Conservation (phyloP, 352 stramenopile species). For the Globisporangium cederbergense region DNA sequence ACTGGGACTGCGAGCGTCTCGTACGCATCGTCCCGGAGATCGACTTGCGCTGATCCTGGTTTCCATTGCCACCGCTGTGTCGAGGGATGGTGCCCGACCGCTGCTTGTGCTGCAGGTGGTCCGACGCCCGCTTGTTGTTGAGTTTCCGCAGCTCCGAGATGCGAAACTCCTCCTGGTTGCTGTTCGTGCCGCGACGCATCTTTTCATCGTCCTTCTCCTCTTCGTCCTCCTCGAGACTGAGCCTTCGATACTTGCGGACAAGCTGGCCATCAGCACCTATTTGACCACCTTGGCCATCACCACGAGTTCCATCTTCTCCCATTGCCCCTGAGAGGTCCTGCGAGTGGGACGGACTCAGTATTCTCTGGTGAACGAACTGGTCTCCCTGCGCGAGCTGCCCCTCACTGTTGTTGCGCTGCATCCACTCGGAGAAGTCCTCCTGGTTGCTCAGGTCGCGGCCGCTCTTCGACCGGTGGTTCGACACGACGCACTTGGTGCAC, state of each 20-base stretch:
- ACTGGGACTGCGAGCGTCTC: slow-evolving; percentile 39
- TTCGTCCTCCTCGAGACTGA: slow-evolving; percentile 68
- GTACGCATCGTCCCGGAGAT: slow-evolving; percentile 8
- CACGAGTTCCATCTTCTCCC: slow-evolving; percentile 19
- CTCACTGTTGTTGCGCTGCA: slow-evolving; percentile 49
- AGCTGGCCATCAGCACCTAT: slow-evolving; percentile 24
- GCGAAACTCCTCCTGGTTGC: slow-evolving; percentile 31
- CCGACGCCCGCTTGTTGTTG: slow-evolving; percentile 12
- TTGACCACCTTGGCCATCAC: not conserved
- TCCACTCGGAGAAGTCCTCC: slow-evolving; percentile 81
- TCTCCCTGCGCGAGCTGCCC: slow-evolving; percentile 21
- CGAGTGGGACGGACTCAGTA: slow-evolving; percentile 57
- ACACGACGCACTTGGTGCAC: slow-evolving; percentile 80
- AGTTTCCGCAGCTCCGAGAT: slow-evolving; percentile 31
- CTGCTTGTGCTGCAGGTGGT: slow-evolving; percentile 7
- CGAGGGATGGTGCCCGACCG: slow-evolving; percentile 9
- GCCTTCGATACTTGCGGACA: slow-evolving; percentile 48
- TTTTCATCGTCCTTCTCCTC: slow-evolving; percentile 59
- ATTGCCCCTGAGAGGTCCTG: slow-evolving; percentile 57
- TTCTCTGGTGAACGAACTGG: slow-evolving; percentile 28
- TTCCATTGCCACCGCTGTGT: slow-evolving; percentile 3
- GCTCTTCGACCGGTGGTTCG: slow-evolving; percentile 72
- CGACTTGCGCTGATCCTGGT: slow-evolving; percentile 10
- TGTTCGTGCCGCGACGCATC: slow-evolving; percentile 14
- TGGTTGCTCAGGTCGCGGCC: slow-evolving; percentile 68